A percentile compares a stretch with the other conserved stretches of the same genome.
Conservation (phyloP, 2,329 filamentous ascomycete genomes). For the Calonectria henricotiae region DNA sequence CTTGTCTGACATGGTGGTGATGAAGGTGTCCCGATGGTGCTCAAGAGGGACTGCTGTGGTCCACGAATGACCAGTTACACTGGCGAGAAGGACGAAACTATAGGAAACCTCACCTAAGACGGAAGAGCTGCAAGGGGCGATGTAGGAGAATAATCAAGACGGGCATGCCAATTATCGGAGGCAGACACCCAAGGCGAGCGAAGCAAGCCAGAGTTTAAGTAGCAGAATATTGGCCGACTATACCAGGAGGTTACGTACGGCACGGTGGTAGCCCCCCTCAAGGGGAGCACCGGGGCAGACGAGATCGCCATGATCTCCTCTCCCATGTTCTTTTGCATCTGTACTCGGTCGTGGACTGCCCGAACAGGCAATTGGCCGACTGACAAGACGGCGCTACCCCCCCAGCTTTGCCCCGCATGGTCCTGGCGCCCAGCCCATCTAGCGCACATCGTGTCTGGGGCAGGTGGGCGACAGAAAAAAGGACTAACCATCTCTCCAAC, state of each 20-base stretch:
- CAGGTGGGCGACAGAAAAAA: conserved; percentile 1
- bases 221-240: conserved; percentile 36
- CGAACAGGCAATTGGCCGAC: conserved; percentile 50
- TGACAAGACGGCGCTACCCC: conserved; percentile 47
- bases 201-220: conserved; percentile 49
- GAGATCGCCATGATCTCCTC: conserved; percentile 50
- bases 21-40: neutral
- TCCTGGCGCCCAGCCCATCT: conserved; percentile 25
- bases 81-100: neutral
- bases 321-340: conserved; percentile 50
- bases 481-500: neutral
- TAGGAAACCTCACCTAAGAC: conserved; percentile 13
- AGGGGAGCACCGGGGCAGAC: conserved; percentile 34
- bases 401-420: conserved; percentile 54
- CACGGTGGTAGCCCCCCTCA: conserved; percentile 30
- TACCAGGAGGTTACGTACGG: conserved; percentile 23
- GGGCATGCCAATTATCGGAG: conserved; percentile 18
- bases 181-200: conserved; percentile 39
- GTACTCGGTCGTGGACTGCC: conserved; percentile 49
- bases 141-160: conserved; percentile 32
- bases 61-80: neutral
- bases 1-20: conserved; percentile 60
- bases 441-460: conserved; percentile 18
- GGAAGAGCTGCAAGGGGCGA: conserved; percentile 29
- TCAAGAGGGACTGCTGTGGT: neutral